A percentile compares a stretch with the other conserved stretches of the same genome.
Evolutionary conservation across 306 rosid genomes (phyloP).

Genomic region (Glycine tomentella): DNA sequence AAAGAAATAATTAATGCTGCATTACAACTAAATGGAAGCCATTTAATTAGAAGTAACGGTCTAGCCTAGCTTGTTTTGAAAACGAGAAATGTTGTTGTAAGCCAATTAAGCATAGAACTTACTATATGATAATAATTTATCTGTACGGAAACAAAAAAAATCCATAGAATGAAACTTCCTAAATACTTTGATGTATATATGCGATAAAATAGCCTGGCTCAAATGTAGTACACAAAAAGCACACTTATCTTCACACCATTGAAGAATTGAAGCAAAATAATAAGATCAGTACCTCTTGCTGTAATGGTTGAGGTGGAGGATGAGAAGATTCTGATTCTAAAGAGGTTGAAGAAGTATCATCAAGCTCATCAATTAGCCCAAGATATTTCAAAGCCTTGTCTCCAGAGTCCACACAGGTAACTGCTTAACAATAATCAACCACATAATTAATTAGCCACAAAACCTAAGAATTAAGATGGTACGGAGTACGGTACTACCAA

Average conservation of each 20-base stretch:
- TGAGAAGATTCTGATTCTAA: conserved; percentile 51
- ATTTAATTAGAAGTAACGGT: not conserved
- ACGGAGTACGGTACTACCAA: not conserved
- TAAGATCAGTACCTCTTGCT: conserved; percentile 47
- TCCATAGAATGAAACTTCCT: not conserved
- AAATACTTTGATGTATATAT: not conserved
- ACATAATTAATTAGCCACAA: not conserved
- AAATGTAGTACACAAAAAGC: conserved; percentile 2
- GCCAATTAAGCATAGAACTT: not conserved
- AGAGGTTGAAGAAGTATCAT: conserved; percentile 55
- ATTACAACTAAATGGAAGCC: not conserved
- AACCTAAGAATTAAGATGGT: conserved; percentile 9
- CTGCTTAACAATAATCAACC: conserved; percentile 48
- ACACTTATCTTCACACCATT: not conserved
- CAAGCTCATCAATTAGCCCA: conserved; percentile 68
- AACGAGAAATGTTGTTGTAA: not conserved
- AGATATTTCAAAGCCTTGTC: conserved; percentile 91
- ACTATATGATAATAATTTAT: not conserved
- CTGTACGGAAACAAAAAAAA: conserved; percentile 7
- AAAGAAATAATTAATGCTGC: not conserved
- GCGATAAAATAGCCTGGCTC: not conserved
- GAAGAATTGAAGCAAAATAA: not conserved
- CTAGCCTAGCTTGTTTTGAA: conserved; percentile 4
- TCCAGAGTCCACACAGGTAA: conserved; percentile 94
- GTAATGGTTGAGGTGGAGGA: conserved; percentile 39